Conservation (phyloP, 768 basidiomycete species). For the Chlorophyllum brunneum region DNA sequence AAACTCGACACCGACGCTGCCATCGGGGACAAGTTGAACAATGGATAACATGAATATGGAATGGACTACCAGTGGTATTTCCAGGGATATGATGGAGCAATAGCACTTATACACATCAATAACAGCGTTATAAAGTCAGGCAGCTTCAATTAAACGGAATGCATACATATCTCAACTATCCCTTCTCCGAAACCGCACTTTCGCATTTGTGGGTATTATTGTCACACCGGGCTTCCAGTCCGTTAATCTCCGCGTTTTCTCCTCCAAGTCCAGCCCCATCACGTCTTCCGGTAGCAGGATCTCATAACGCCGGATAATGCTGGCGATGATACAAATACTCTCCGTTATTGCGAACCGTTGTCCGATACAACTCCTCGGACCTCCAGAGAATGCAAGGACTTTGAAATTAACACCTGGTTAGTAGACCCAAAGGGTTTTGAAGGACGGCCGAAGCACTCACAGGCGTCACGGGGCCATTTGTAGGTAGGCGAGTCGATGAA, state of each 20-base stretch:
- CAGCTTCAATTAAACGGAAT: too few species aligned
- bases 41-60: too few species aligned
- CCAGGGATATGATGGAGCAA: too few species aligned
- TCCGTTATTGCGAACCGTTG: constrained; percentile 44
- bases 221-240: constrained; percentile 35
- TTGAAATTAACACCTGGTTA: not conserved
- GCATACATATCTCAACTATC: not conserved
- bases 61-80: too few species aligned
- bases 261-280: constrained; percentile 20
- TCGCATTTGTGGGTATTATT: constrained; percentile 28
- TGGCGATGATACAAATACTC: constrained; percentile 38
- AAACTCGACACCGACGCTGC: too few species aligned
- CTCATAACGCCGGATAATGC: constrained; percentile 37
- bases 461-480: constrained; percentile 49
- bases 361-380: constrained; percentile 45
- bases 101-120: too few species aligned
- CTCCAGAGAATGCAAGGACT: constrained; percentile 42
- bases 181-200: constrained; percentile 15
- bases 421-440: not conserved
- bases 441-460: constrained; percentile 22
- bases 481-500: constrained; percentile 48
- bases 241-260: constrained; percentile 30
- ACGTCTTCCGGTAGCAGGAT: constrained; percentile 36
- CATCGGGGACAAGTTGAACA: too few species aligned
- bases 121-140: too few species aligned